Conservation (phyloP, 306 rosid genomes). For the Vigna radiata region DNA sequence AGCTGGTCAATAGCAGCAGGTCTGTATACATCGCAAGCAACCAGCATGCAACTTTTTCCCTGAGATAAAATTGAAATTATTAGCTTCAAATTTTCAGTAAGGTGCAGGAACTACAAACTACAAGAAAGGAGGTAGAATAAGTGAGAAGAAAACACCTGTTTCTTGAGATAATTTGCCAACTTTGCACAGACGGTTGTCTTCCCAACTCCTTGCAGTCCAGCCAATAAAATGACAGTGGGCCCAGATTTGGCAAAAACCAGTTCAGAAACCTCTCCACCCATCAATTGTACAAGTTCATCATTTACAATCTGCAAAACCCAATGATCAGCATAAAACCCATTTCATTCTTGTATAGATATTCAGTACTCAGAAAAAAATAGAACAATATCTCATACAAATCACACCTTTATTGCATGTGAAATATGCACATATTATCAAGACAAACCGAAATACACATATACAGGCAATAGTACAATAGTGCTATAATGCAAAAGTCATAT, state of each 20-base stretch:
- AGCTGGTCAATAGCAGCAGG: slow-evolving; percentile 99
- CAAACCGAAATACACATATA: not conserved
- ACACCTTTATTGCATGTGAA: slow-evolving; percentile 13
- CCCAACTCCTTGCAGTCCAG: slow-evolving; percentile 99
- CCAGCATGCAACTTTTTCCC: slow-evolving; percentile 98
- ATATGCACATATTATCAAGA: not conserved
- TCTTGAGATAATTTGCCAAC: slow-evolving; percentile 87
- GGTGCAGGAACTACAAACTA: slow-evolving; percentile 3
- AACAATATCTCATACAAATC: slow-evolving; percentile 27
- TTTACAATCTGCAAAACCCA: slow-evolving; percentile 77
- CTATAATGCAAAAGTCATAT: not conserved
- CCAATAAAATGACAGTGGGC: slow-evolving; percentile 90
- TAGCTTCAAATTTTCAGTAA: slow-evolving; percentile 36
- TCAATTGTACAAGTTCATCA: slow-evolving; percentile 92
- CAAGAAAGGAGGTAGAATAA: slow-evolving; percentile 20
- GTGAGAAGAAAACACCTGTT: slow-evolving; percentile 63
- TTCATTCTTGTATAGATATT: slow-evolving; percentile 25
- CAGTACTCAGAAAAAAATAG: slow-evolving; percentile 12
- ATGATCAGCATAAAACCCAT: slow-evolving; percentile 24
- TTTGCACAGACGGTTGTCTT: slow-evolving; percentile 98
- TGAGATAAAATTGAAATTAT: slow-evolving; percentile 46
- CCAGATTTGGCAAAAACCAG: slow-evolving; percentile 75
- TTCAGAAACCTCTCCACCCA: slow-evolving; percentile 98
- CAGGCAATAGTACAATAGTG: not conserved
- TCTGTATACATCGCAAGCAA: slow-evolving; percentile 96